phyloP scores from a whole-genome alignment of 1,284 basidiomycete genomes.

The Gomphus bonarii region DNA sequence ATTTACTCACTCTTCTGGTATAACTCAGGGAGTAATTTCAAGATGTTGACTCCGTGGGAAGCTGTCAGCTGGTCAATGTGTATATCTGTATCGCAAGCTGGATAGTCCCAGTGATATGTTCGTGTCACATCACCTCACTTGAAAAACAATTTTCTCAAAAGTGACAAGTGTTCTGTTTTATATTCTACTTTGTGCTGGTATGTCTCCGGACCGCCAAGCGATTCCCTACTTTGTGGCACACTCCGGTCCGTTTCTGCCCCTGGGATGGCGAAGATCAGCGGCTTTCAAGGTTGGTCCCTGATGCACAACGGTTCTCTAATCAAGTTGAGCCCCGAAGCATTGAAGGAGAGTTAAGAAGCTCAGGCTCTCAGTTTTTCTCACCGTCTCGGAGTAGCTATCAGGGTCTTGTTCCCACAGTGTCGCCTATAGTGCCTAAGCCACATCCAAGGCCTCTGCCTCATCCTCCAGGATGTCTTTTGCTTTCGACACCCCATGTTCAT shows the following conservation, averaged over 20 bases:
- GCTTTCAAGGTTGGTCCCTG: background rate
- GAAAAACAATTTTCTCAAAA: background rate
- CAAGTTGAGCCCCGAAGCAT: background rate
- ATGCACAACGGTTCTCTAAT: background rate
- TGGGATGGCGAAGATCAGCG: background rate
- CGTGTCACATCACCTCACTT: constrained; percentile 17
- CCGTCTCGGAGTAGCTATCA: background rate
- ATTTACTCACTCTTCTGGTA: background rate
- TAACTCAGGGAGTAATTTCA: background rate
- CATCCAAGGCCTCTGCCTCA: background rate
- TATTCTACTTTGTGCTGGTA: constrained; percentile 21
- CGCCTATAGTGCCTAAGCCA: background rate
- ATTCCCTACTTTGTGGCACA: constrained; percentile 6
- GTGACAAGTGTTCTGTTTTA: constrained; percentile 29
- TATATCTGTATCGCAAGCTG: constrained; percentile 44
- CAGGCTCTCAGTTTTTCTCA: background rate
- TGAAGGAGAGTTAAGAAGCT: background rate
- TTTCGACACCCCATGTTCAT: background rate
- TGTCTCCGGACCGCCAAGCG: background rate
- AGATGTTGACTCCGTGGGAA: constrained; percentile 32
- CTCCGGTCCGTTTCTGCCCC: constrained; percentile 3
- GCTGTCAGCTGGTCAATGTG: constrained; percentile 38
- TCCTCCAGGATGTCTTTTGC: background rate
- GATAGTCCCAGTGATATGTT: constrained; percentile 44
- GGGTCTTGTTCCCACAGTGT: background rate